Conservation (phyloP, 306 rosid genomes). For the Leucaena leucocephala region DNA sequence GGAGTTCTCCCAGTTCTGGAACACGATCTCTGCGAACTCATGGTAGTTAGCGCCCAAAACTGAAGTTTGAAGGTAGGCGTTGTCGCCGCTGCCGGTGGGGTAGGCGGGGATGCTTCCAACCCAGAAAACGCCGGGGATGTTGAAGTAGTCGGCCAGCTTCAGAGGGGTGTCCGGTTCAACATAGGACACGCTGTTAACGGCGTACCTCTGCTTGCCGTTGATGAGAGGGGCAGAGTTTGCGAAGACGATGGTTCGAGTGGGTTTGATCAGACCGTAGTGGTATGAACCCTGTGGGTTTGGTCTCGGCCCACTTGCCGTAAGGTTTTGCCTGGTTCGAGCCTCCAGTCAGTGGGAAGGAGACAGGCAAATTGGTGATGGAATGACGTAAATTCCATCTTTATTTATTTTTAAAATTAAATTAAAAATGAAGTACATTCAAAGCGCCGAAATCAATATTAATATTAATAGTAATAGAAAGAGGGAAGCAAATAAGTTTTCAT, state of each 20-base stretch:
- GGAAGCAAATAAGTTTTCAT: no score
- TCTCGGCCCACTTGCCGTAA: conserved; percentile 76
- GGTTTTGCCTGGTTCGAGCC: conserved; percentile 49
- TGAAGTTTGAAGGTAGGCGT: conserved; percentile 60
- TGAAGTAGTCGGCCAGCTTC: conserved; percentile 68
- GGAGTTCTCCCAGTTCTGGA: conserved; percentile 69
- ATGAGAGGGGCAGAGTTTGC: conserved; percentile 63
- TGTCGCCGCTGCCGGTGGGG: conserved; percentile 44
- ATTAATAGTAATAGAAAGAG: no score
- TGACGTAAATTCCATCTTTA: no score
- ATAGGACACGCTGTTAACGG: conserved; percentile 65
- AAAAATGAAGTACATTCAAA: no score
- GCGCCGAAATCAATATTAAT: no score
- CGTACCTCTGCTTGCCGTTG: conserved; percentile 71
- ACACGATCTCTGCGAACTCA: conserved; percentile 68
- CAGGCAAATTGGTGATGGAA: no score
- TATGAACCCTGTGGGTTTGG: conserved; percentile 82
- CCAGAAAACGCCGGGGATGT: conserved; percentile 60
- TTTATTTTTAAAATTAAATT: no score
- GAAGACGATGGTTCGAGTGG: conserved; percentile 59
- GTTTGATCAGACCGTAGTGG: conserved; percentile 67
- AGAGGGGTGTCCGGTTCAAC: conserved; percentile 61
- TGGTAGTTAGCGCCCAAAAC: conserved; percentile 60
- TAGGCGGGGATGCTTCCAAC: conserved; percentile 58
- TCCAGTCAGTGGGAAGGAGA: not conserved